Percentiles rank a stretch among this genome's conserved stretches.
Evolutionary conservation across 164 flowering plant species (phyloP).

Genomic region (Brasenia schreberi): DNA sequence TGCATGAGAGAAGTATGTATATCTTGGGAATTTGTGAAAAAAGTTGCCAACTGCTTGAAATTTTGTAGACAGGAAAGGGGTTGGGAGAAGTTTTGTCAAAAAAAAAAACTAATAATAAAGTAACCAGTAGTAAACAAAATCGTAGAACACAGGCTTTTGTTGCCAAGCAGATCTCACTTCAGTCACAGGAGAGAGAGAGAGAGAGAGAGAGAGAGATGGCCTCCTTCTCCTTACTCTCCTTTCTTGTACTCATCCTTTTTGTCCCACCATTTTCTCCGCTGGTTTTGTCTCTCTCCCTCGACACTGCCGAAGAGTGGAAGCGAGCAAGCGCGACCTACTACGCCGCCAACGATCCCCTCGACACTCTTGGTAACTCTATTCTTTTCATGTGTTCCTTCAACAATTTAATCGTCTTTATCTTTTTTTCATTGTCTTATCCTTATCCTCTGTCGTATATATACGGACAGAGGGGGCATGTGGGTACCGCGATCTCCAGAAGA

Average conservation of each 20-base stretch:
- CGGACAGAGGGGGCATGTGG: conserved; percentile 70
- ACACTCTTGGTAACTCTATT: background rate
- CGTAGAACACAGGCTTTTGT: no score
- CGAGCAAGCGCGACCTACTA: background rate
- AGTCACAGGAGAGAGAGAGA: background rate
- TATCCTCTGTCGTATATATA: background rate
- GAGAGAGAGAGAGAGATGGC: background rate
- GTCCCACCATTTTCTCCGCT: background rate
- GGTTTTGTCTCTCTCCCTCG: background rate
- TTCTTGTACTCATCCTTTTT: background rate
- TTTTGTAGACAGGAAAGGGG: no score
- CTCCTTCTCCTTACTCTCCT: background rate
- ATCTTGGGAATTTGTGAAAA: no score
- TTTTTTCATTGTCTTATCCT: no score
- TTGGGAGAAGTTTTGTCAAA: no score
- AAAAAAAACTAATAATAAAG: no score
- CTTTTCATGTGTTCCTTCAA: background rate
- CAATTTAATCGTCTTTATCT: no score
- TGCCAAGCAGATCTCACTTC: no score
- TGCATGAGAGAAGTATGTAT: no score
- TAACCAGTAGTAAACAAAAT: no score
- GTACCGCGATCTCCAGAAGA: conserved; percentile 53
- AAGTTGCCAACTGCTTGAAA: no score
- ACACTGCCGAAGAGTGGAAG: background rate
- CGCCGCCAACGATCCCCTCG: background rate